Conservation (phyloP, 2,329 filamentous ascomycete genomes). For the Ophiocordyceps sinensis region DNA sequence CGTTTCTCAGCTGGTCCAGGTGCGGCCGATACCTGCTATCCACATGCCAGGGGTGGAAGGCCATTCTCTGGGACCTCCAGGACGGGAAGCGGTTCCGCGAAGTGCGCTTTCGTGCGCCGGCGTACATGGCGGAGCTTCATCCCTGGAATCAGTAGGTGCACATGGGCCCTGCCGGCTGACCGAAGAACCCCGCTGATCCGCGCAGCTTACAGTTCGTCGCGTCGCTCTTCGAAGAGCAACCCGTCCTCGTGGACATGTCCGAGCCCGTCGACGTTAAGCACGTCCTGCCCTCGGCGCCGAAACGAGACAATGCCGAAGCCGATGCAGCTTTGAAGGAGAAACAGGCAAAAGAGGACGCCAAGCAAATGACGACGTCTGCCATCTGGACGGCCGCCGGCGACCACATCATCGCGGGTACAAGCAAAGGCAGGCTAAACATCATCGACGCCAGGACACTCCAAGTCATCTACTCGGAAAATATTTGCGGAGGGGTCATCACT, state of each 20-base stretch:
- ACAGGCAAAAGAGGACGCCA: slow-evolving; percentile 79
- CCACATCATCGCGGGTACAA: slow-evolving; percentile 85
- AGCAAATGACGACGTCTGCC: slow-evolving; percentile 86
- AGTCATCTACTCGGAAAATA: slow-evolving; percentile 78
- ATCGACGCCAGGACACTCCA: slow-evolving; percentile 70
- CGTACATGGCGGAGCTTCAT: slow-evolving; percentile 92
- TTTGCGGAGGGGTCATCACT: slow-evolving; percentile 78
- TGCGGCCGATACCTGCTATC: slow-evolving; percentile 85
- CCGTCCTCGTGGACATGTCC: slow-evolving; percentile 71
- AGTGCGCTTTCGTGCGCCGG: slow-evolving; percentile 80
- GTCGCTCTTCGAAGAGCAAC: slow-evolving; percentile 86
- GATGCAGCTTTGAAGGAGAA: slow-evolving; percentile 65
- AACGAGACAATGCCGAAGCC: slow-evolving; percentile 53
- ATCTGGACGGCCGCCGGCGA: slow-evolving; percentile 77
- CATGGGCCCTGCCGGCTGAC: not conserved
- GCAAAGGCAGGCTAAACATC: slow-evolving; percentile 91
- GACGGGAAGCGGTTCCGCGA: slow-evolving; percentile 59
- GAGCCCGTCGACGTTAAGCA: slow-evolving; percentile 57
- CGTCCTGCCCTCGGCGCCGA: slow-evolving; percentile 67
- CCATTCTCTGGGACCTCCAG: slow-evolving; percentile 83
- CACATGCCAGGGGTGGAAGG: slow-evolving; percentile 92
- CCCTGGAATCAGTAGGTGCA: slow-evolving; percentile 62
- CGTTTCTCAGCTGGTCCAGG: slow-evolving; percentile 88
- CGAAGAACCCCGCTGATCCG: slow-evolving; percentile 7
- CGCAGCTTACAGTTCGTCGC: slow-evolving; percentile 72